Evolutionary conservation across 208 protist genomes (phyloP).

Genomic region (Trichomonas tenax): DNA sequence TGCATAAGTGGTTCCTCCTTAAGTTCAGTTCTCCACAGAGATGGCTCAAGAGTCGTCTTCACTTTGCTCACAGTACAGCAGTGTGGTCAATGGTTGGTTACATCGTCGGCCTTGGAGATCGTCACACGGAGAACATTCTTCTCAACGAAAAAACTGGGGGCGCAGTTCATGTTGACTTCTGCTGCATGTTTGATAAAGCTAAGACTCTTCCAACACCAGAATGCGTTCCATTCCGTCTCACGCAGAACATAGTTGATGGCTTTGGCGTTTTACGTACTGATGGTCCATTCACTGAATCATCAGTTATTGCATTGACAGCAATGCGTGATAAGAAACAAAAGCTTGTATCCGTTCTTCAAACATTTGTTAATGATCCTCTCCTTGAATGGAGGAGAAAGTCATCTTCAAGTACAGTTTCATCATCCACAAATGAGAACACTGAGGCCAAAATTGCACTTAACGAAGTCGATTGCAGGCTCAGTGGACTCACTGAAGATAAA

Average conservation of each 20-base stretch:
- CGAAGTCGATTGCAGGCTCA: background rate
- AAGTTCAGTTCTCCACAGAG: background rate
- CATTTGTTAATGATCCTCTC: background rate
- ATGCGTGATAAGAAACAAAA: background rate
- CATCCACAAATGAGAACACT: background rate
- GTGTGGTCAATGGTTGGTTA: constrained; percentile 83
- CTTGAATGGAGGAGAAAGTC: background rate
- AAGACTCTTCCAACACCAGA: constrained; percentile 60
- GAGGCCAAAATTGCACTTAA: background rate
- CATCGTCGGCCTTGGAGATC: constrained; percentile 68
- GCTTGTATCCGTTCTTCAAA: background rate
- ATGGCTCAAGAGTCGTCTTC: background rate
- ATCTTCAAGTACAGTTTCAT: too few relatives aligned
- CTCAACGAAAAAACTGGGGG: constrained; percentile 51
- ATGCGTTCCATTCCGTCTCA: constrained; percentile 41
- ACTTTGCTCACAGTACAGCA: constrained; percentile 56
- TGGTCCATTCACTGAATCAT: constrained; percentile 64
- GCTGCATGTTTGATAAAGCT: constrained; percentile 82
- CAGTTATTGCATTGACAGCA: constrained; percentile 44
- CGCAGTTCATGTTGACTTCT: constrained; percentile 67
- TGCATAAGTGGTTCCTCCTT: background rate
- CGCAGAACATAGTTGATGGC: constrained; percentile 44
- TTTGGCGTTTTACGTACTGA: constrained; percentile 42
- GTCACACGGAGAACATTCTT: constrained; percentile 82
- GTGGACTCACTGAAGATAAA: background rate